Conservation (phyloP, 2,329 filamentous ascomycete genomes). For the Aspergillus tubingensis region DNA sequence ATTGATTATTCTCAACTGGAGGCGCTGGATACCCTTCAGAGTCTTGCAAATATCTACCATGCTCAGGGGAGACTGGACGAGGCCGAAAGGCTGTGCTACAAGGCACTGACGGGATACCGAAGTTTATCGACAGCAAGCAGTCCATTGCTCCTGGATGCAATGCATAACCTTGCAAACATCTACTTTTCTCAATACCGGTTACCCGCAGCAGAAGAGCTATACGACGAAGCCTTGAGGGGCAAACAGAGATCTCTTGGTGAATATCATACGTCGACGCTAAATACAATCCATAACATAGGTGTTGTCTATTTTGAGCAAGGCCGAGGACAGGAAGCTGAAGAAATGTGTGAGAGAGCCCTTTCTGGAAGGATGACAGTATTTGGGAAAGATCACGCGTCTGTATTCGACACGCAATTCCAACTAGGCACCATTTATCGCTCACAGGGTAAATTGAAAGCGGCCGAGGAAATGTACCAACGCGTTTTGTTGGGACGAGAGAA, state of each 20-base stretch:
- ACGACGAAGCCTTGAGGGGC: conserved; percentile 9
- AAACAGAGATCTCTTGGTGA: conserved; percentile 9
- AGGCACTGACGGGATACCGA: not conserved
- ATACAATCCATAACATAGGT: not conserved
- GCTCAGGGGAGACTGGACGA: conserved; percentile 1
- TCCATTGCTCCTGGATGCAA: conserved; percentile 11
- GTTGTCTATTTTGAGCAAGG: conserved; percentile 19
- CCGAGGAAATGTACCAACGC: conserved; percentile 26
- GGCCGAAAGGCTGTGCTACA: not conserved
- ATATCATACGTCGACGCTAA: not conserved
- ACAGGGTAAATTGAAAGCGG: conserved; percentile 26
- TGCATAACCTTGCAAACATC: conserved; percentile 27
- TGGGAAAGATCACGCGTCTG: conserved; percentile 1
- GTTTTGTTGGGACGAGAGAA: conserved; percentile 24
- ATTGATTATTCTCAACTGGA: not conserved
- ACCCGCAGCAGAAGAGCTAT: conserved; percentile 27
- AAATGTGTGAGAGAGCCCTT: not conserved
- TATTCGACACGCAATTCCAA: conserved; percentile 11
- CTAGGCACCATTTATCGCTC: conserved; percentile 20
- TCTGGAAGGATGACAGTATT: not conserved
- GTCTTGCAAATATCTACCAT: conserved; percentile 1
- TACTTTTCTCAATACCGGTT: conserved; percentile 25
- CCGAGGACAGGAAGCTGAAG: not conserved
- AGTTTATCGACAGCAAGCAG: not conserved
- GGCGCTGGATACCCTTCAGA: not conserved